These are phyloP conservation scores for Bipolaris sorokiniana DNA, from an alignment of 2,329 filamentous ascomycete species.

Conservation along the genomic window DNA sequence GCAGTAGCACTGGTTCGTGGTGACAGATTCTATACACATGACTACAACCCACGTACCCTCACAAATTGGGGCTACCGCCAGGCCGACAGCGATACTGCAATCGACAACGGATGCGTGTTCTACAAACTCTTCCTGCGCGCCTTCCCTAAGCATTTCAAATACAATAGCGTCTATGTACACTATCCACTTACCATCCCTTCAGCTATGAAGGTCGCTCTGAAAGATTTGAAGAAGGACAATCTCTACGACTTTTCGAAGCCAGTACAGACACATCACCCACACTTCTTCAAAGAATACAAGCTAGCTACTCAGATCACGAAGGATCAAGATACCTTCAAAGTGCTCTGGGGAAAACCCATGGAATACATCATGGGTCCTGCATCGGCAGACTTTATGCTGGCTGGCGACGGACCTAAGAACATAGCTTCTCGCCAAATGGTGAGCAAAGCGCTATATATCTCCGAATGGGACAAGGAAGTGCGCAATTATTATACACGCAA, in stretches of 20 bases:
- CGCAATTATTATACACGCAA: conserved; percentile 71
- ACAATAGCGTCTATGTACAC: conserved; percentile 81
- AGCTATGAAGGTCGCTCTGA: conserved; percentile 75
- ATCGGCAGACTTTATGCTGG: conserved; percentile 63
- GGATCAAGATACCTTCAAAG: conserved; percentile 66
- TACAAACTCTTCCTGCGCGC: conserved; percentile 83
- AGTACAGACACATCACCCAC: conserved; percentile 52
- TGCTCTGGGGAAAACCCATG: conserved; percentile 69
- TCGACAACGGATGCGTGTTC: conserved; percentile 83
- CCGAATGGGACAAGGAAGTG: conserved; percentile 68
- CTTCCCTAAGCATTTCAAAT: conserved; percentile 79
- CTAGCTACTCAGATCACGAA: conserved; percentile 67
- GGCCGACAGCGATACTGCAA: conserved; percentile 71
- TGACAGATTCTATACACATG: conserved; percentile 79
- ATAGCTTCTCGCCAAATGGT: conserved; percentile 41
- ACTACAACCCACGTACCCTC: conserved; percentile 71
- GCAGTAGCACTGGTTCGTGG: conserved; percentile 79
- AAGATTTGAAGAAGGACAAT: conserved; percentile 68
- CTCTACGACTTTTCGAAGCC: conserved; percentile 75
- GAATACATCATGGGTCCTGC: conserved; percentile 66
- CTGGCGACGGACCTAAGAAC: conserved; percentile 45
- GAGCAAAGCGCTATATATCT: conserved; percentile 64
- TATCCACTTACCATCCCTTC: conserved; percentile 74
- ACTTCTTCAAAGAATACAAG: conserved; percentile 66
- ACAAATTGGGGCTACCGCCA: conserved; percentile 87